Base-by-base conservation (phyloP, 139 green algal genomes). In the Tetraselmis striata region DNA sequence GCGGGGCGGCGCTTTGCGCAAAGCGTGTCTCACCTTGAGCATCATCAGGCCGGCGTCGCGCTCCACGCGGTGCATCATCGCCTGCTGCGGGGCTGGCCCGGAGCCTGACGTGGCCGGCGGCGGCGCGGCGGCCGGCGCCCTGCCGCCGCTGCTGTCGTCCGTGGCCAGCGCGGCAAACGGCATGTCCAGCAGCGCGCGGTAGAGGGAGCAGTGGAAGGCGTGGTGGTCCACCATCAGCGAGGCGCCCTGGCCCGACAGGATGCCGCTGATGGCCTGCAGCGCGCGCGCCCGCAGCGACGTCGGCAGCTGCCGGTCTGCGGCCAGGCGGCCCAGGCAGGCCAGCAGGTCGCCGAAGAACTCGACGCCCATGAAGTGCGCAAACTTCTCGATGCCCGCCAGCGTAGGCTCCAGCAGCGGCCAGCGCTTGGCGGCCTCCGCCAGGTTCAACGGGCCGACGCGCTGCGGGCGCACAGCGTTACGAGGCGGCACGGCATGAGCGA, bases 341-440 rank as follows among this genome's bases (percentile, higher is more conserved):
- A 93, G 83, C 22, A 95, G 79, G 80, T 95, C 92, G 23, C 85
- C 88, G 83, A 96, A 93, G 89, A 95, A 97, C 30, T 96, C 92
- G 27, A 97, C 85, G 28, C 87, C 91, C 82, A 96, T 92, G 32
- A 94, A 89, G 85, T 96, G 93, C 24, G 89, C 90, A 84, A 92
- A 95, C 32, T 86, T 86, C 11, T 32, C 59, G 31, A 96, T 76
- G 2, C 92, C 92, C 78, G 94, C 86, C 76, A 96, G 84, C 1
- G 81, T 78, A 0, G 91, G 84, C 59, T 85, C 79, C 81, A 96
- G 86, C 84, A 96, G 91, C n/a, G 93, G 93, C 80, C 45, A 67
- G 5, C 45, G 45, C 45, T 67, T 67, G 45, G 45, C 45, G 45
- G 45, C 5, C 45, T 67, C 45, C 45, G 45, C 45, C 45, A 67